Evolutionary conservation across 768 basidiomycete species (phyloP), one percentile per base, ranked within the genome.

Genomic region (Termitomyces sp.): DNA sequence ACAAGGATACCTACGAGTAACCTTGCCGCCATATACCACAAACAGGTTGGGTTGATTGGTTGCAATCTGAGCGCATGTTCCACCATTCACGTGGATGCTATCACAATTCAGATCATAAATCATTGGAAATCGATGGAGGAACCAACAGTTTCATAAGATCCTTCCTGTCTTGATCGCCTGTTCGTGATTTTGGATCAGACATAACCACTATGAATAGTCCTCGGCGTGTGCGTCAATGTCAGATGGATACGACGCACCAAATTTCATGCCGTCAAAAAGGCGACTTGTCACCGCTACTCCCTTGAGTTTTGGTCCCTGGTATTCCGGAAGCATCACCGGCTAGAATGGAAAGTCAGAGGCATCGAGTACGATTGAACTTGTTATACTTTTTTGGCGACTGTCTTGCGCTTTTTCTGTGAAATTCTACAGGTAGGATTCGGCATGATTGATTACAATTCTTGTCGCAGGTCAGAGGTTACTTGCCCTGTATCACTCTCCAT

Each of bases 31-130:
- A 66, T 91, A 93, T 1, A 93, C 74, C 32, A 90, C 79, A 28
- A 81, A 74, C 10, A 82, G 68, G 13, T 82, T 72, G 1, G 81
- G 75, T 51, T 87, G 80, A 28, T 78, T 76, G 20, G 73, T 81
- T 13, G 83, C 79, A 23, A 89, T 77, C 72, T 91, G 84, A 47
- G 83, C 77, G 64, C 82, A 82, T 9, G 69, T 74, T 20, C 91
- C 89, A 3, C 93, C 89, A 63, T 93, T 78, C 0, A 82, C 78
- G 61, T 85, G 79, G 57, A 93, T 87, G 65, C 91, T 92, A 61
- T 26, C n/a, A 40, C 7, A 38, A 13, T 32, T 55, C 23, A 18
- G n/a, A 47, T 40, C 13, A 55, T 38, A 33, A n/a, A 9, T 23
- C 61, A 26, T 18, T 16, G 7, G 23, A 38, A 57, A 53, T 30